These are phyloP conservation scores for Yarrowia keelungensis DNA, from an alignment of 805 yeast species.

Conservation along the genomic window DNA sequence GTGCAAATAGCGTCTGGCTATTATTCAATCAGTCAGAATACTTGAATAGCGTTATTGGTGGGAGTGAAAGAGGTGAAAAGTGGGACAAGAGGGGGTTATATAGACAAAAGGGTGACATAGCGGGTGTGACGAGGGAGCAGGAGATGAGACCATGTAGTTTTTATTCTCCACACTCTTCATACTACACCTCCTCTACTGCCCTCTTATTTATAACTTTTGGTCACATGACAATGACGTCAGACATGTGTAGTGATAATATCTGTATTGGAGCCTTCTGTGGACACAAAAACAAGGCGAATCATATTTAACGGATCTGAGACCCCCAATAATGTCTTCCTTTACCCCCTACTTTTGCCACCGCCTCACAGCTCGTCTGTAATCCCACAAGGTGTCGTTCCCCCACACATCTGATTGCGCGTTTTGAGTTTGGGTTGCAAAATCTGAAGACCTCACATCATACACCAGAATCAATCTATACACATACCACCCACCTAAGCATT, in stretches of 20 bases:
- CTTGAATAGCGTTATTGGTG: too few species aligned
- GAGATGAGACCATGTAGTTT: too few species aligned
- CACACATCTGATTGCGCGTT: conserved; percentile 37
- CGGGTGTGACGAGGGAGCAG: too few species aligned
- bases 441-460: conserved; percentile 37
- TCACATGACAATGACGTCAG: conserved; percentile 38
- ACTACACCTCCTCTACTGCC: not conserved
- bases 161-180: not conserved
- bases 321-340: too few species aligned
- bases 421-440: conserved; percentile 36
- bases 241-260: not conserved
- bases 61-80: too few species aligned
- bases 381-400: not conserved
- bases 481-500: not conserved
- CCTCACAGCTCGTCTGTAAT: not conserved
- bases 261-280: not conserved
- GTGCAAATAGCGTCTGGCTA: conserved; percentile 12
- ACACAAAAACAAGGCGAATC: not conserved
- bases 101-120: not conserved
- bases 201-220: not conserved
- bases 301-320: not conserved
- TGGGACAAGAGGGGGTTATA: not conserved
- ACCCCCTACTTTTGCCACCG: not conserved
- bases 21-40: not conserved
- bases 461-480: conserved; percentile 11